Percentiles rank a stretch among this genome's conserved stretches.
Evolutionary conservation across 2,329 filamentous ascomycete species (phyloP).

Genomic region (Cladophialophora carrionii): DNA sequence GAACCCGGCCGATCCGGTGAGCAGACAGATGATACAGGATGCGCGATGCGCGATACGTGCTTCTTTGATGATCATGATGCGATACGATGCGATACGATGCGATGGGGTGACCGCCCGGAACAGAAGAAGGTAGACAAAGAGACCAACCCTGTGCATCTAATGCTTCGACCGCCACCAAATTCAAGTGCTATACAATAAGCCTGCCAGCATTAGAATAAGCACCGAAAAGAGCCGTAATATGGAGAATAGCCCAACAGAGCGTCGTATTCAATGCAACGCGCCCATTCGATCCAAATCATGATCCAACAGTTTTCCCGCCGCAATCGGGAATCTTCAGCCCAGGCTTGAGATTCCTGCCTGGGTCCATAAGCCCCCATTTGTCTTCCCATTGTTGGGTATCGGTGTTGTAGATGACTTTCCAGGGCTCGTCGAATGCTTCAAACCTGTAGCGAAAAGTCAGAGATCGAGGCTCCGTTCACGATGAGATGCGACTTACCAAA

Average conservation of each 20-base stretch:
- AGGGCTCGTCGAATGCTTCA: constrained; percentile 93
- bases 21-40: neutral
- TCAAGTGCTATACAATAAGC: neutral
- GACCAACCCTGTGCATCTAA: neutral
- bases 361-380: constrained; percentile 90
- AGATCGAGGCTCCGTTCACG: neutral
- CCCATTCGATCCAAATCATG: constrained; percentile 13
- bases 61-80: neutral
- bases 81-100: neutral
- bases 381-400: constrained; percentile 81
- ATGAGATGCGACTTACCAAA: constrained; percentile 67
- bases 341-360: constrained; percentile 78
- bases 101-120: neutral
- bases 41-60: neutral
- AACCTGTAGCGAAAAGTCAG: constrained; percentile 60
- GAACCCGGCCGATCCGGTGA: neutral
- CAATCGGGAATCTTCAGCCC: constrained; percentile 88
- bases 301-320: constrained; percentile 67
- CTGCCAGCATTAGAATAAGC: neutral
- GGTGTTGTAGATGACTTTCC: constrained; percentile 78
- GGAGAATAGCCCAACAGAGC: neutral
- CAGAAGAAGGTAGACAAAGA: neutral
- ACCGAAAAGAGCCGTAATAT: neutral
- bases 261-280: neutral
- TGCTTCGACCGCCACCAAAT: neutral